phyloP scores from a whole-genome alignment of 1,284 basidiomycete genomes.

The Microbotryum lychnidis-dioicae region DNA sequence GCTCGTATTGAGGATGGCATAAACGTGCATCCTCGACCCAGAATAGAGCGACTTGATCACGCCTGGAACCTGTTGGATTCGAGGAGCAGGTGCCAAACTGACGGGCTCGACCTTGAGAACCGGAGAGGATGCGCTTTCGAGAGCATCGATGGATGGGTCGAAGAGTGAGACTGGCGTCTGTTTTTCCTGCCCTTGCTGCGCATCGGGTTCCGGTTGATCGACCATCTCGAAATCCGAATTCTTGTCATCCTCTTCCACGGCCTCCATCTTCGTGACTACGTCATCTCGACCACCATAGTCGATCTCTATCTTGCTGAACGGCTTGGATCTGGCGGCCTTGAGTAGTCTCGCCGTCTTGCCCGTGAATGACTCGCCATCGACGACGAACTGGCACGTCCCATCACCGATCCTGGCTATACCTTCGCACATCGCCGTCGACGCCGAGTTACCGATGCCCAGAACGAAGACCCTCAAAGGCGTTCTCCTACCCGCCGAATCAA shows the following conservation, averaged over 20 bases:
- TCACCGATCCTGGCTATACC: constrained; percentile 17
- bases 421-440: constrained; percentile 19
- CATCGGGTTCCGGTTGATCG: background rate
- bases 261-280: background rate
- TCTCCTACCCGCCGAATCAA: background rate
- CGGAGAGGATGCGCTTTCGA: background rate
- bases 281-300: background rate
- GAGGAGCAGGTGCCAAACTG: constrained; percentile 1
- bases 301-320: constrained; percentile 7
- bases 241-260: background rate
- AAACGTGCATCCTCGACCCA: constrained; percentile 14
- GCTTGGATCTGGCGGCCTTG: constrained; percentile 9
- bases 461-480: constrained; percentile 30
- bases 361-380: constrained; percentile 17
- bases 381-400: constrained; percentile 13
- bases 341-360: constrained; percentile 18
- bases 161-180: constrained; percentile 6
- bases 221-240: constrained; percentile 2
- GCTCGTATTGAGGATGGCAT: constrained; percentile 9
- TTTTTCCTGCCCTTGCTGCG: background rate
- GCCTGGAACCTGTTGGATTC: constrained; percentile 8
- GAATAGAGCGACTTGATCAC: constrained; percentile 4
- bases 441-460: constrained; percentile 31
- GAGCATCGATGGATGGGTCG: constrained; percentile 8
- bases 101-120: background rate